Evolutionary conservation across 2,329 filamentous ascomycete genomes (phyloP), one percentile per base, ranked within the genome.

Genomic region (Verticillium dahliae): DNA sequence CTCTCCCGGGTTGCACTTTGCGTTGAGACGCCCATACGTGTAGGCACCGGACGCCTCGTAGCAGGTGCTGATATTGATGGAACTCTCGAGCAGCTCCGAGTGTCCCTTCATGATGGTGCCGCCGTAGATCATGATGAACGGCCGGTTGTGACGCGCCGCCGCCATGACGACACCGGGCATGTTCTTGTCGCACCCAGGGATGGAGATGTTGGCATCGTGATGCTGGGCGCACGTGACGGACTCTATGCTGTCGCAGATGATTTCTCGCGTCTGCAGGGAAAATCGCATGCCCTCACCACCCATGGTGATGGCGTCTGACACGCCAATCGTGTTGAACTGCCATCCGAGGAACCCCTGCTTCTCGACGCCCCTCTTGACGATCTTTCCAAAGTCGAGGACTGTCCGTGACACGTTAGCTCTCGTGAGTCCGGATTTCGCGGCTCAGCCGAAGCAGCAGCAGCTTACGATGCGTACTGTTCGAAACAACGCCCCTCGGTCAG

Each of bases 121-220:
- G 58, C 94, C 94, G 73, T 97, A 98, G 63, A 98, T 89, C 92
- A 97, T 97, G 72, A 97, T 80, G 57, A 92, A 95, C 4, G 94
- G 94, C 10, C 94, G 85, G 76, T 97, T 97, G 76, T 96, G 91
- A 62, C 94, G 85, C 14, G 91, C 91, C 71, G 95, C 92, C 0
- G 90, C 92, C 88, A 97, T 97, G 65, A 95, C 81, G 15, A 91
- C 89, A 65, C 93, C 93, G 0, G 93, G 93, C 94, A 97, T 97
- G 75, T 97, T 97, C 84, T 97, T 97, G 79, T 97, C 93, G 74
- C 93, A 97, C 11, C 93, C 93, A 0, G 94, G 92, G 68, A 97
- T 94, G 35, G 91, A 88, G 73, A 97, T 93, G 74, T 93, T 96
- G 62, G 92, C 94, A 73, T 97, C 94, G 75, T 97, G 92, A 68